Evolutionary conservation across 73 alveolate genomes (phyloP), one percentile per base, ranked within the genome.

Genomic region (Paramecium caudatum): DNA sequence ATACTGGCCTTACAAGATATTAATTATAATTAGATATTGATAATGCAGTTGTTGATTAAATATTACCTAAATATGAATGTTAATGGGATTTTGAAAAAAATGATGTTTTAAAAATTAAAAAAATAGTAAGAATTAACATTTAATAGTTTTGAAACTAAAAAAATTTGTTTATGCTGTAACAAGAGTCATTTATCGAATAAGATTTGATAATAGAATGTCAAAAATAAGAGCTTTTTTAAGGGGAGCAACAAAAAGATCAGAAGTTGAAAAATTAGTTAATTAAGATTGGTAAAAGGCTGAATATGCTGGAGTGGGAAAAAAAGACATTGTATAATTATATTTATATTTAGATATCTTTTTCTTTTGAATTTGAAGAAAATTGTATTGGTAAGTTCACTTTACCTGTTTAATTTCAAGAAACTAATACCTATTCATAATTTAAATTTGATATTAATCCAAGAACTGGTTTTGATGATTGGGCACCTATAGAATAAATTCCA

Each of bases 391-490:
- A 78, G 30, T 62, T 78, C 13, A 47, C 84, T 17, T 47, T 62
- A 10, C 93, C 93, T 0, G 84, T 86, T 13, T 27, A 86, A 25
- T 86, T 63, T 46, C 32, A 86, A 63, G 84, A 78, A 34, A 49
- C 82, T 13, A 86, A 86, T n/a, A 63, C 93, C 13, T 86, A 25
- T 16, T 86, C 90, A 37, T 45, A 25, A 21, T 86, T 86, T 62
- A 86, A 86, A 61, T 86, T 62, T 12, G 93, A 86, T 30, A 78
- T 86, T 21, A 61, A 86, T 45, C 93, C 93, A 12, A 86, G 93
- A 43, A 62, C 93, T 21, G 88, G 93, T 5, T 86, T 86, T 37
- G 93, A 86, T 86, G 93, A 86, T 63, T 86, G 84, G 82, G 93
- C 93, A 1, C 88, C 93, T 7, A 86, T 86, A 41, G 93, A 86